Percentiles rank a stretch among this genome's conserved stretches.
Evolutionary conservation across 1,139 yeast genomes (phyloP).

Genomic region (Yamadazyma atlantica): DNA sequence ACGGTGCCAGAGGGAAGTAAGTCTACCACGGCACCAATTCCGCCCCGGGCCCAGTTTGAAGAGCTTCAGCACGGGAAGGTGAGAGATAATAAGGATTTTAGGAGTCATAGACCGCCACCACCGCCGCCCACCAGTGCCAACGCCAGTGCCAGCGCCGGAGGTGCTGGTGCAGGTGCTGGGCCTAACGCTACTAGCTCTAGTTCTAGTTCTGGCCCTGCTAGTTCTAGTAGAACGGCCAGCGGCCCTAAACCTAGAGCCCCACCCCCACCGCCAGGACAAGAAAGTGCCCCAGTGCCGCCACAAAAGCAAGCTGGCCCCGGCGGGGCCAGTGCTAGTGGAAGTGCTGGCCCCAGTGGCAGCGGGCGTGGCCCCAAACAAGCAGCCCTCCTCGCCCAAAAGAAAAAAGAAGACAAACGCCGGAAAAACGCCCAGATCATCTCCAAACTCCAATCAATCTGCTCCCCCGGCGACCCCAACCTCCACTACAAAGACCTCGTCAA

Average conservation of each 20-base stretch:
- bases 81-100: constrained; percentile 25
- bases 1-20: constrained; percentile 13
- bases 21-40: constrained; percentile 43
- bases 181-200: no score
- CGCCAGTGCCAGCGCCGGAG: constrained; percentile 19
- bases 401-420: constrained; percentile 72
- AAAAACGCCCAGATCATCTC: constrained; percentile 69
- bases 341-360: no score
- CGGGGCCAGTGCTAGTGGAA: no score
- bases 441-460: constrained; percentile 74
- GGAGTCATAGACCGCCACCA: constrained; percentile 35
- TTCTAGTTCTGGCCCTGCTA: no score
- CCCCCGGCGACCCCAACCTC: constrained; percentile 83
- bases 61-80: constrained; percentile 16
- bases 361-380: constrained; percentile 58
- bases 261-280: constrained; percentile 26
- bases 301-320: not conserved
- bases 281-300: constrained; percentile 9
- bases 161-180: no score
- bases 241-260: constrained; percentile 13
- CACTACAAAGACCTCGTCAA: constrained; percentile 69
- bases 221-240: no score
- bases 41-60: constrained; percentile 31
- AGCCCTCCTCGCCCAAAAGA: constrained; percentile 59
- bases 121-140: constrained; percentile 24